A percentile compares a stretch with the other conserved stretches of the same genome.
Evolutionary conservation across 768 basidiomycete genomes (phyloP).

Genomic region (Termitomyces sp.): DNA sequence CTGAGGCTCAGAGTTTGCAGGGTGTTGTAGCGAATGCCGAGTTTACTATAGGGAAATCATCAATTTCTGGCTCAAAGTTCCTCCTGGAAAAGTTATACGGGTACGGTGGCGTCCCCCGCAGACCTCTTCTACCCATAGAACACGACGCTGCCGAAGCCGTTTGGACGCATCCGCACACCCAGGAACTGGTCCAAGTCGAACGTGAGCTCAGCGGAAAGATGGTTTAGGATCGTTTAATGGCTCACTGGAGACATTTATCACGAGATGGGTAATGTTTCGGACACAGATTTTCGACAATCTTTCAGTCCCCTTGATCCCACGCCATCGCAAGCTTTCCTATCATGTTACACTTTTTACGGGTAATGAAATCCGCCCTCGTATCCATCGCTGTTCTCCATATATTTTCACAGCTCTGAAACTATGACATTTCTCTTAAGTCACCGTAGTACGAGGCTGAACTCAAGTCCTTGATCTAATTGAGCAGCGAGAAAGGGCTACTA

Average conservation of each 20-base stretch:
- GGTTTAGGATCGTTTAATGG: conserved; percentile 11
- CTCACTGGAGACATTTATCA: conserved; percentile 5
- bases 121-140: conserved; percentile 68
- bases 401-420: neutral
- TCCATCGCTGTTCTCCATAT: neutral
- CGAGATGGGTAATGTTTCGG: conserved; percentile 1
- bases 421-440: neutral
- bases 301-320: conserved; percentile 8
- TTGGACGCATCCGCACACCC: conserved; percentile 70
- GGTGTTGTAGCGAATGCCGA: conserved; percentile 79
- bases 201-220: conserved; percentile 44
- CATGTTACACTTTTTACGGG: neutral
- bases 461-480: neutral
- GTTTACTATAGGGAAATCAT: conserved; percentile 68
- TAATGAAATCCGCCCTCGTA: neutral
- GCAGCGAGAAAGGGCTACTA: neutral
- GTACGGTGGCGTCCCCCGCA: conserved; percentile 77
- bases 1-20: conserved; percentile 71
- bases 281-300: neutral
- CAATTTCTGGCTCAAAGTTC: conserved; percentile 81
- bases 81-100: conserved; percentile 70
- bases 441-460: neutral
- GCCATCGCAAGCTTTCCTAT: neutral
- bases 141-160: conserved; percentile 49
- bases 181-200: conserved; percentile 63